These are phyloP conservation scores for Symbiodinium natans DNA, from an alignment of 73 alveolate species.

Conservation along the genomic window DNA sequence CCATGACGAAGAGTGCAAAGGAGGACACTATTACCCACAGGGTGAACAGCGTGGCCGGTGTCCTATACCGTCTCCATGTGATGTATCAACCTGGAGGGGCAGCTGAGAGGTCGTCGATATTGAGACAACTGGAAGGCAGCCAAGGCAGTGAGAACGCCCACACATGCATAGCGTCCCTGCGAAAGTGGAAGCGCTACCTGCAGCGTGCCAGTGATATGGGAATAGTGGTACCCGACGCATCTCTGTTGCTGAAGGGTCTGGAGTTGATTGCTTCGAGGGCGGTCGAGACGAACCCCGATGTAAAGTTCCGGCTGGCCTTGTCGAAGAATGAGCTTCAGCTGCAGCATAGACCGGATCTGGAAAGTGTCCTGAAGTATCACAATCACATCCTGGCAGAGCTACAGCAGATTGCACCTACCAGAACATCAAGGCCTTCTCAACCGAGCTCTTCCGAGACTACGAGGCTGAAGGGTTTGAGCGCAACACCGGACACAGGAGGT, in stretches of 20 bases:
- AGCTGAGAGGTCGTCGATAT: not conserved
- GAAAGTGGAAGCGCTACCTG: not conserved
- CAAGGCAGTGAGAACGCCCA: not conserved
- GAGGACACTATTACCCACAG: not conserved
- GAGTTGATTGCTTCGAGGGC: not conserved
- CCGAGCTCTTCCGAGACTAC: not conserved
- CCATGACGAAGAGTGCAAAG: not conserved
- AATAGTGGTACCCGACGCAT: not conserved
- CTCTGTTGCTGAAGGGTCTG: not conserved
- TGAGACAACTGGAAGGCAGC: not conserved
- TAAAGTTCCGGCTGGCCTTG: not conserved
- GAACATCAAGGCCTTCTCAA: not conserved
- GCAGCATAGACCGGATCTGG: not conserved
- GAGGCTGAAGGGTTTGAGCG: not conserved
- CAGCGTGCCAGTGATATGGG: not conserved
- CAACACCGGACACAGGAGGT: not conserved
- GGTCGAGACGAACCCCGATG: not conserved
- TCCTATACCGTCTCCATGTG: not conserved
- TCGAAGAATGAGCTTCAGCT: not conserved
- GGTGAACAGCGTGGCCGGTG: not conserved
- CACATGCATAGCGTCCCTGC: not conserved
- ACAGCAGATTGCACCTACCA: not conserved
- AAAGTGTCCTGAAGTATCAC: not conserved
- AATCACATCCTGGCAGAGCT: not conserved
- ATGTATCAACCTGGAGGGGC: not conserved